Evolutionary conservation across 805 yeast genomes (phyloP).

Genomic region (Candida anglica): DNA sequence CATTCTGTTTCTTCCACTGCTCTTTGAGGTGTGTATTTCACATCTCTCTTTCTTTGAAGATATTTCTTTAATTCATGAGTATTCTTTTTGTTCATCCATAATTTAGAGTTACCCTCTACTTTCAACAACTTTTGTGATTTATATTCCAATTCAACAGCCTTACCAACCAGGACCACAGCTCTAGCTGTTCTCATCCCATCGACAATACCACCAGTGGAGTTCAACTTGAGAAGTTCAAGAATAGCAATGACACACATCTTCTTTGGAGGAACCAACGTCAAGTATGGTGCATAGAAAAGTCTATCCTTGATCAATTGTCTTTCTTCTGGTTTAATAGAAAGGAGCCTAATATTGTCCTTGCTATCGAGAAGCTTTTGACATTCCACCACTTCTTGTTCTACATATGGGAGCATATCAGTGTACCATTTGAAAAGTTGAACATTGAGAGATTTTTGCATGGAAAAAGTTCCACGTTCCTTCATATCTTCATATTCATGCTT

Average conservation of each 20-base stretch:
- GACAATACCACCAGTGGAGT: constrained; percentile 68
- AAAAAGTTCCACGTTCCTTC: constrained; percentile 52
- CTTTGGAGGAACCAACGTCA: constrained; percentile 68
- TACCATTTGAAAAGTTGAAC: constrained; percentile 85
- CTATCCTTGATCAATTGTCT: constrained; percentile 34
- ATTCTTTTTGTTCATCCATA: constrained; percentile 34
- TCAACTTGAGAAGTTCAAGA: constrained; percentile 70
- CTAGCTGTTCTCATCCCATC: constrained; percentile 84
- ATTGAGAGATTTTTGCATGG: constrained; percentile 59
- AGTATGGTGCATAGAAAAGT: constrained; percentile 69
- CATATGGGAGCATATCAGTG: constrained; percentile 62
- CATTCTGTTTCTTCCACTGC: constrained; percentile 11
- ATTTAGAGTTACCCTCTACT: constrained; percentile 47
- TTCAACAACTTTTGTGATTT: constrained; percentile 62
- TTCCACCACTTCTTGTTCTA: constrained; percentile 59
- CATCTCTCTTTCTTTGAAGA: constrained; percentile 19
- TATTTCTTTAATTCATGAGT: constrained; percentile 46
- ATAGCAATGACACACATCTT: constrained; percentile 82
- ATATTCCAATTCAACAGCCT: constrained; percentile 80
- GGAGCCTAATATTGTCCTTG: constrained; percentile 8
- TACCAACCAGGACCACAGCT: constrained; percentile 77
- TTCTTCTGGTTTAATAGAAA: constrained; percentile 11
- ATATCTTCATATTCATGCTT: constrained; percentile 71
- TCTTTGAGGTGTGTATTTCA: constrained; percentile 9
- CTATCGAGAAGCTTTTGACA: constrained; percentile 44